phyloP scores from a whole-genome alignment of 306 rosid species.

The Fragaria iinumae region DNA sequence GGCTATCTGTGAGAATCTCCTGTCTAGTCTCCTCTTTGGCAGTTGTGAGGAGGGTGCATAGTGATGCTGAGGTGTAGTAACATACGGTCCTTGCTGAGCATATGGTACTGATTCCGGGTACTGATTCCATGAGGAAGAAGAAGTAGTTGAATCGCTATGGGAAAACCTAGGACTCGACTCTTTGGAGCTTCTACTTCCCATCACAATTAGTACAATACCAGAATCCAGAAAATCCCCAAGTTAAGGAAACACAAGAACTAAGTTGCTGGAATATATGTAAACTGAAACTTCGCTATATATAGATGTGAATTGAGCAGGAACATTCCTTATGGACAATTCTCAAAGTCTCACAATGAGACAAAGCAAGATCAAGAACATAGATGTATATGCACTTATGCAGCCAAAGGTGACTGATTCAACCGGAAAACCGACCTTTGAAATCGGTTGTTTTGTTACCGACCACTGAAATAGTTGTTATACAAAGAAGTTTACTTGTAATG shows the following conservation, averaged over 20 bases:
- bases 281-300: not conserved
- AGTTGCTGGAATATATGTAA: not conserved
- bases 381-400: not conserved
- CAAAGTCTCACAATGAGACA: not conserved
- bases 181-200: conserved; percentile 67
- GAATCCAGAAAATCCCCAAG: conserved; percentile 10
- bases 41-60: conserved; percentile 34
- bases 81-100: conserved; percentile 31
- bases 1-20: conserved; percentile 68
- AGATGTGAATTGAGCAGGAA: conserved; percentile 1
- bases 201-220: conserved; percentile 6
- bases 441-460: not conserved
- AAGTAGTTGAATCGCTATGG: conserved; percentile 32
- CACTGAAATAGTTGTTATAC: not conserved
- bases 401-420: conserved; percentile 4
- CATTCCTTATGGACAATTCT: not conserved
- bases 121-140: conserved; percentile 51
- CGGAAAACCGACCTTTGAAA: not conserved
- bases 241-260: not conserved
- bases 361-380: not conserved
- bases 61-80: conserved; percentile 39
- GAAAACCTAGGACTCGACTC: conserved; percentile 35
- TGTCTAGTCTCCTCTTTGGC: conserved; percentile 48
- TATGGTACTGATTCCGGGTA: conserved; percentile 42
- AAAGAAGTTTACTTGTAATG: not conserved